Percentiles rank a stretch among this genome's conserved stretches.
Conservation (phyloP, 2,329 filamentous ascomycete species). For the Diplodia scrobiculata region DNA sequence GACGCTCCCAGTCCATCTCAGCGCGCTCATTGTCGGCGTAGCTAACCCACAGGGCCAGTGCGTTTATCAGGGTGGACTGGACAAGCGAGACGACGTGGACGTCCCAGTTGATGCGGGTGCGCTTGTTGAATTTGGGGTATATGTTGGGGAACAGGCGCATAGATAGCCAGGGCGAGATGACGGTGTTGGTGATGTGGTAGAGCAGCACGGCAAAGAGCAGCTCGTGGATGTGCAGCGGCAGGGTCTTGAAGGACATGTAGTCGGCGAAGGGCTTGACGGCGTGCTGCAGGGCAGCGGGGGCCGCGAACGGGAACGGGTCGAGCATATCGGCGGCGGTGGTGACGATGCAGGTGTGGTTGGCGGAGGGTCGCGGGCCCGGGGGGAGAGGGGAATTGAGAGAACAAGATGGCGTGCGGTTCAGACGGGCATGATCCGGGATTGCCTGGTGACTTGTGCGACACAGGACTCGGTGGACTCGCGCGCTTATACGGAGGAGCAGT, state of each 20-base stretch:
- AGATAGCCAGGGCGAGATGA: constrained; percentile 69
- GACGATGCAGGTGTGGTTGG: neutral
- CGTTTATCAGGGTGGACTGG: constrained; percentile 73
- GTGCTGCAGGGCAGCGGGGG: constrained; percentile 58
- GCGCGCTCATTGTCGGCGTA: constrained; percentile 66
- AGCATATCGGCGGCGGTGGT: constrained; percentile 57
- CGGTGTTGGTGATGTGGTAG: constrained; percentile 69
- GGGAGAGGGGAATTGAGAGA: constrained; percentile 11
- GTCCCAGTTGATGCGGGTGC: constrained; percentile 78
- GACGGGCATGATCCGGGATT: constrained; percentile 14
- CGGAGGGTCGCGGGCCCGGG: neutral
- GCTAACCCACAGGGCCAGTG: constrained; percentile 73
- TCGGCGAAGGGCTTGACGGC: constrained; percentile 67
- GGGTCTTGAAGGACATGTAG: constrained; percentile 61
- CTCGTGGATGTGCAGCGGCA: constrained; percentile 78
- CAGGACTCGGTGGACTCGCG: neutral
- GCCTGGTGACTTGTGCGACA: constrained; percentile 12
- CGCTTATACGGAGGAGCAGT: constrained; percentile 2
- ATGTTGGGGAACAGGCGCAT: constrained; percentile 61
- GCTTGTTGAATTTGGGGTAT: constrained; percentile 64
- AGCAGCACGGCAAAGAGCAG: constrained; percentile 65
- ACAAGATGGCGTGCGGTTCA: neutral
- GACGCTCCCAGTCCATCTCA: constrained; percentile 66
- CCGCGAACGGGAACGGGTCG: constrained; percentile 67
- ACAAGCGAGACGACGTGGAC: constrained; percentile 82